Base-by-base conservation (phyloP, 225 moss, liverwort and hornwort species). In the Polytrichum formosum region DNA sequence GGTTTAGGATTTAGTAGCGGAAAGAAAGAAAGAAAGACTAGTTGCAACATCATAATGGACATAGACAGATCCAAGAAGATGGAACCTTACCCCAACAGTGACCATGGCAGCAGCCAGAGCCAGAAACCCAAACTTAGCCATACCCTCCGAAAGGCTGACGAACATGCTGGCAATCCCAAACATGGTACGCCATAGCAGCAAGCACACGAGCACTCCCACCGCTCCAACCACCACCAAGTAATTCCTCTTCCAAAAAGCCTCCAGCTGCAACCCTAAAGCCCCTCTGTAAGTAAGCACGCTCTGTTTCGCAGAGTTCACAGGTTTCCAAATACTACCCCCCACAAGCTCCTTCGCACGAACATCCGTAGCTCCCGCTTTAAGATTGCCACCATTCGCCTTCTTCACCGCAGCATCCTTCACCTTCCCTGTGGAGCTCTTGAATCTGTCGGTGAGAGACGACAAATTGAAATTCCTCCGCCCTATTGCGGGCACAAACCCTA, bases 231-330 rank as follows among this genome's bases (percentile, higher is more conserved):
- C 78, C 4, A 91, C 73, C 61, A 91, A 64, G 64, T 94, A 98
- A 79, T 98, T 94, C 27, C 94, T 86, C 82, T 94, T 94, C 98
- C 98, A 98, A 69, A 94, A 94, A 1, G 94, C 92, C 70, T 98
- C 98, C 79, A 92, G 26, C 78, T 98, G 98, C 58, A 94, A 80
- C n/a, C 88, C 84, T 8, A 87, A 65, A 22, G 98, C 98, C 62
- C 90, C 92, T 72, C 90, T 83, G 68, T 92, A 94, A 30, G 71
- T 58, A 2, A 82, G 33, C 72, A 80, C 87, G 1, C 68, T 73
- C 67, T 53, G 63, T 79, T 61, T 88, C 70, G 77, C 87, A 33
- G 79, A 64, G n/a, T 74, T 77, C 60, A 80, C 76, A 2, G 83
- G 83, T 66, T 74, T 84, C 80, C 80, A 74, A 63, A 80, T 61